Conservation (phyloP, 2,329 filamentous ascomycete genomes). For the Aspergillus fumigatiaffinis region DNA sequence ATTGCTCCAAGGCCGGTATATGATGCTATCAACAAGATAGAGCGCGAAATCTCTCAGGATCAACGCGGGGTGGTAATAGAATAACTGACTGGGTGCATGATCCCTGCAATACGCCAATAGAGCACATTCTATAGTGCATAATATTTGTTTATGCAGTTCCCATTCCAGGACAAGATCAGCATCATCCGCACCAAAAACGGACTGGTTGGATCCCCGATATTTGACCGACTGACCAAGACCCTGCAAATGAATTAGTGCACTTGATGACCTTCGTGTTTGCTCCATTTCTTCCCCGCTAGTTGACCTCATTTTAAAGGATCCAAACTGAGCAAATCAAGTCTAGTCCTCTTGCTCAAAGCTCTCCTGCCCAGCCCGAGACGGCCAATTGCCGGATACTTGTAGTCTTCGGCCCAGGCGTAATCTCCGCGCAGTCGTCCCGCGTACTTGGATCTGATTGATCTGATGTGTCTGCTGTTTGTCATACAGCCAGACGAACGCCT, state of each 20-base stretch:
- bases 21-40: not conserved
- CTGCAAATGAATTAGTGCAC: not conserved
- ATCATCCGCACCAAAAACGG: not conserved
- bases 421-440: conserved; percentile 3
- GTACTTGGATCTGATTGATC: not conserved
- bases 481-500: not conserved
- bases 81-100: not conserved
- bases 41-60: not conserved
- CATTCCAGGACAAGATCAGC: conserved; percentile 2
- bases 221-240: conserved; percentile 9
- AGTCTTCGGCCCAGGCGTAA: not conserved
- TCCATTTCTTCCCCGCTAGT: not conserved
- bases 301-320: not conserved
- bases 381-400: conserved; percentile 8
- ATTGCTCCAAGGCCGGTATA: not conserved
- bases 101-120: not conserved
- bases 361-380: conserved; percentile 3
- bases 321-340: not conserved
- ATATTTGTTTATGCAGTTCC: not conserved
- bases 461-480: conserved; percentile 3
- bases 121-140: not conserved
- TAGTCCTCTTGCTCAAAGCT: not conserved
- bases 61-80: not conserved
- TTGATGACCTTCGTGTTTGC: not conserved
- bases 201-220: conserved; percentile 16